Conservation (phyloP, 2,329 filamentous ascomycete species). For the Fusarium poae region DNA sequence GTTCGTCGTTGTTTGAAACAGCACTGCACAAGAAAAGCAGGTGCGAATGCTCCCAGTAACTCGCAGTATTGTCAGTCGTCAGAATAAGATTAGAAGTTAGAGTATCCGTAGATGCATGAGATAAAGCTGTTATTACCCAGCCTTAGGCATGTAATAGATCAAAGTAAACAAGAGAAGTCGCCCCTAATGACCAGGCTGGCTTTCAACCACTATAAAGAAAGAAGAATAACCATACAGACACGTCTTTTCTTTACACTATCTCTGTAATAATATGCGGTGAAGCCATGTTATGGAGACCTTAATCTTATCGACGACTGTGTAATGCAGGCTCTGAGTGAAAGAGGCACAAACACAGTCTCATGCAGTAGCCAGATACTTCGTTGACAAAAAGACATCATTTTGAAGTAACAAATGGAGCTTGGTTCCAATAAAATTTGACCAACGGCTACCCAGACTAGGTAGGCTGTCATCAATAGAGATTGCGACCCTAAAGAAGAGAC, state of each 20-base stretch:
- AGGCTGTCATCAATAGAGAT: slow-evolving; percentile 25
- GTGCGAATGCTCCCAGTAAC: slow-evolving; percentile 2
- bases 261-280: neutral
- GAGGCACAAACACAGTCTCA: neutral
- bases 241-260: neutral
- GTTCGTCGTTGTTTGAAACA: slow-evolving; percentile 24
- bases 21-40: slow-evolving; percentile 13
- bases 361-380: neutral
- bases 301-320: neutral
- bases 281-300: neutral
- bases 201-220: neutral
- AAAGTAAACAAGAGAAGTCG: neutral
- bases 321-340: neutral
- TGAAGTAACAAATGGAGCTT: neutral
- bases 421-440: slow-evolving; percentile 10
- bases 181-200: neutral
- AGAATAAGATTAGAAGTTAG: neutral
- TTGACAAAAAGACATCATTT: neutral
- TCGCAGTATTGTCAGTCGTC: neutral
- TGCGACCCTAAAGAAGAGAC: slow-evolving; percentile 29
- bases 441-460: neutral
- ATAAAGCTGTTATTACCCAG: neutral
- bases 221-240: neutral
- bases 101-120: neutral
- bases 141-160: neutral